Conservation (phyloP, 1,284 basidiomycete genomes). For the Cerioporus squamosus region DNA sequence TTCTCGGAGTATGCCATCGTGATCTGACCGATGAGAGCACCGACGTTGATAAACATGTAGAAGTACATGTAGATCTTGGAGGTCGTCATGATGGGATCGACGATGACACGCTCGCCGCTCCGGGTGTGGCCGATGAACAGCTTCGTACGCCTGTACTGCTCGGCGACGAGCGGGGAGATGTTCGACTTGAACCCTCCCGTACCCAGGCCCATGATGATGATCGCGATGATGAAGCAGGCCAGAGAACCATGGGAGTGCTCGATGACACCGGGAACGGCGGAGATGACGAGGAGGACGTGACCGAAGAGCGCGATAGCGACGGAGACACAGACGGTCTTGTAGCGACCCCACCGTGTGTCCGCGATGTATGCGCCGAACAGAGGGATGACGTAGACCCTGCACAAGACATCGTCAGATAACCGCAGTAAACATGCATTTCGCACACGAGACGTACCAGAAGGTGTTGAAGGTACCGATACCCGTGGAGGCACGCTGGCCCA, state of each 20-base stretch:
- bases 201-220: conserved; percentile 65
- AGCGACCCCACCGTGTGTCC: conserved; percentile 77
- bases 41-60: conserved; percentile 81
- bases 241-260: conserved; percentile 57
- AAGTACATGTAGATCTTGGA: conserved; percentile 81
- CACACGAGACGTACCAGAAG: conserved; percentile 50
- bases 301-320: conserved; percentile 63
- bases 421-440: not conserved
- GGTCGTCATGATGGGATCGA: conserved; percentile 79
- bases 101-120: conserved; percentile 77
- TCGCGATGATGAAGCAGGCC: conserved; percentile 66
- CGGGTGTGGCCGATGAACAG: conserved; percentile 57
- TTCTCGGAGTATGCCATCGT: conserved; percentile 77
- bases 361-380: conserved; percentile 74
- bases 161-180: conserved; percentile 79
- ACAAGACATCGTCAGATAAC: not conserved
- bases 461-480: conserved; percentile 70
- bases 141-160: conserved; percentile 69
- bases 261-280: conserved; percentile 75
- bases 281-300: conserved; percentile 77
- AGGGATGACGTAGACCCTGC: conserved; percentile 61
- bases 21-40: conserved; percentile 73
- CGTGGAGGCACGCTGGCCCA: conserved; percentile 68
- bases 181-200: conserved; percentile 86
- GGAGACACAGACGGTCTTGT: conserved; percentile 70